Evolutionary conservation across 305 asterid genomes (phyloP).

Genomic region (Fraxinus latifolia): DNA sequence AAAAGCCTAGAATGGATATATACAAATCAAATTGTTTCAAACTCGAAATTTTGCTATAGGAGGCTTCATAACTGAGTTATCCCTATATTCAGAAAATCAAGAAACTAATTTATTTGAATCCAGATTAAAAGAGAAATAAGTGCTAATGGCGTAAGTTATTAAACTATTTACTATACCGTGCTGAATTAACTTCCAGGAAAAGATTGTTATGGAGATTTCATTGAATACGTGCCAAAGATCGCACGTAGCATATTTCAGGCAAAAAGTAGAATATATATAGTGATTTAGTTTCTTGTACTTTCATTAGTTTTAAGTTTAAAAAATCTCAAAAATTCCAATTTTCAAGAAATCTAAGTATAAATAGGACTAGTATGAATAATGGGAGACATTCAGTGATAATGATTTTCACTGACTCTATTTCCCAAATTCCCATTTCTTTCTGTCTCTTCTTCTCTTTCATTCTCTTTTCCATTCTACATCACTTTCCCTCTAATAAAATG

Average conservation of each 20-base stretch:
- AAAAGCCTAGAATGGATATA: slow-evolving; percentile 13
- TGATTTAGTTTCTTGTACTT: neutral
- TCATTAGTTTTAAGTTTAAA: neutral
- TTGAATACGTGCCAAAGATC: neutral
- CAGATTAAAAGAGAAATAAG: neutral
- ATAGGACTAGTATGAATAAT: neutral
- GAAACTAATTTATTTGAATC: slow-evolving; percentile 8
- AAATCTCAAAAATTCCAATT: neutral
- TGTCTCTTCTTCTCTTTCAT: neutral
- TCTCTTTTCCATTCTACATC: neutral
- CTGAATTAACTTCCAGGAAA: neutral
- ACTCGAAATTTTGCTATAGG: slow-evolving; percentile 15
- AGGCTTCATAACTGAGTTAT: slow-evolving; percentile 1
- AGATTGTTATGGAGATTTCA: neutral
- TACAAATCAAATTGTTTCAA: neutral
- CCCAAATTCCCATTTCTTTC: neutral
- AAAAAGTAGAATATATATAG: neutral
- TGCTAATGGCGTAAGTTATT: neutral
- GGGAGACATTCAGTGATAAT: neutral
- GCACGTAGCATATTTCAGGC: neutral
- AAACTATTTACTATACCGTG: neutral
- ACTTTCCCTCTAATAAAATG: neutral
- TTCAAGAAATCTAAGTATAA: neutral
- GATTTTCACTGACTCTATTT: neutral
- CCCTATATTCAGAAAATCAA: neutral